Evolutionary conservation across 371 early-diverging fungal species (phyloP), one percentile per base, ranked within the genome.

Genomic region (Coemansia sp.): DNA sequence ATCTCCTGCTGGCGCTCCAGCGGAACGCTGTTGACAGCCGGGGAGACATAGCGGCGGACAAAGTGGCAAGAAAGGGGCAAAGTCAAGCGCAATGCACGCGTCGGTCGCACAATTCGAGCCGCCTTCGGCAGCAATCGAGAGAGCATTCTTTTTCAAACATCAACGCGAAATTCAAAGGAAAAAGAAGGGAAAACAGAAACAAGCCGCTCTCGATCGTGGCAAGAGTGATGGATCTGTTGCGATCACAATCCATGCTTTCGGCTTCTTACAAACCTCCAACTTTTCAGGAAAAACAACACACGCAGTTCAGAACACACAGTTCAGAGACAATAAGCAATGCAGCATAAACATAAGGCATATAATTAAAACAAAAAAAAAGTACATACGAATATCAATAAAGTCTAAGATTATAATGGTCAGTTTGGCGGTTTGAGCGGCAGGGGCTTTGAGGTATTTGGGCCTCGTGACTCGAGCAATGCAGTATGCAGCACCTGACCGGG

Each of bases 1-100:
- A 57, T 45, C 13, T 57, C 30, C 4, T 36, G 48, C 5, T 35
- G 58, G 10, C 35, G 58, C 20, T 57, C 58, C 30, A 39, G 16
- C 31, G 58, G 9, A 6, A 53, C 32, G 16, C 14, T 2, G 11
- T 36, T 13, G 14, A 36, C 20, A 6, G 35, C 35, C 35, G 26
- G 26, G 26, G 38, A 53, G 14, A 16, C 10, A 36, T 53, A 53
- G 36, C 20, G 16, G 20, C 52, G 38, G 32, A 3, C 26, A 1
- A 48, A 48, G 9, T 5, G 38, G 9, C 20, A 20, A 16, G 45
- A 16, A 16, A 45, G 2, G 26, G 26, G 1, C 26, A 1, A 26
- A 1, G 26, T 26, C 0, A 20, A 45, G 20, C 6, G n/a, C 20
- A 45, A 45, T 14, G 20, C 16, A 16, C 26, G 16, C 45, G 7